These are phyloP conservation scores for Pythium grandisporangium DNA, from an alignment of 352 stramenopile species.

Conservation along the genomic window DNA sequence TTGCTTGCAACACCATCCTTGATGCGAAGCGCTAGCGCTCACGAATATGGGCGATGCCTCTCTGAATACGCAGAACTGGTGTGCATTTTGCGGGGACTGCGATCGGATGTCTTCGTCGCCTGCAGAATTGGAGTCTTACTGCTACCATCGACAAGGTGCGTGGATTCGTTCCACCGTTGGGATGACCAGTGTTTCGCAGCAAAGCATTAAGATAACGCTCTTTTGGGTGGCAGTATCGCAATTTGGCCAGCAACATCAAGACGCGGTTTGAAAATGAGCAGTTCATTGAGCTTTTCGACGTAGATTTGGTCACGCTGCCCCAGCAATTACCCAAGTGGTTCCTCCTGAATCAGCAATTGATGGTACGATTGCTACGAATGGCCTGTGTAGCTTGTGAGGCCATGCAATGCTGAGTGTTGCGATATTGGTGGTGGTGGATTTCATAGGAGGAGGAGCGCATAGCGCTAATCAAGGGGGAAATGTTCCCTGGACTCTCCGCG, in stretches of 20 bases:
- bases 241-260: conserved; percentile 79
- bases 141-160: conserved; percentile 80
- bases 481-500: not conserved
- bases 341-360: conserved; percentile 65
- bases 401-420: no score
- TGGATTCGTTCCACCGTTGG: not conserved
- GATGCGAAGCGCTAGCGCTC: not conserved
- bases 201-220: no score
- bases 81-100: conserved; percentile 71
- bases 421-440: no score
- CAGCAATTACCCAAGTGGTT: conserved; percentile 77
- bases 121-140: conserved; percentile 84
- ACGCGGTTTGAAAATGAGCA: conserved; percentile 85
- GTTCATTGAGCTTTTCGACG: conserved; percentile 86
- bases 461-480: conserved; percentile 15
- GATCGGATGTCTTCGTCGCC: conserved; percentile 69
- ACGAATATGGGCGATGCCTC: no score
- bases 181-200: not conserved
- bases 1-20: no score
- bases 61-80: conserved; percentile 42
- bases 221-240: conserved; percentile 70
- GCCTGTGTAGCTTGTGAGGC: no score
- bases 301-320: conserved; percentile 74
- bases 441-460: conserved; percentile 80
- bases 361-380: conserved; percentile 46